These are phyloP conservation scores for Metarhizium robertsii DNA, from an alignment of 2,329 filamentous ascomycete genomes.

Conservation along the genomic window DNA sequence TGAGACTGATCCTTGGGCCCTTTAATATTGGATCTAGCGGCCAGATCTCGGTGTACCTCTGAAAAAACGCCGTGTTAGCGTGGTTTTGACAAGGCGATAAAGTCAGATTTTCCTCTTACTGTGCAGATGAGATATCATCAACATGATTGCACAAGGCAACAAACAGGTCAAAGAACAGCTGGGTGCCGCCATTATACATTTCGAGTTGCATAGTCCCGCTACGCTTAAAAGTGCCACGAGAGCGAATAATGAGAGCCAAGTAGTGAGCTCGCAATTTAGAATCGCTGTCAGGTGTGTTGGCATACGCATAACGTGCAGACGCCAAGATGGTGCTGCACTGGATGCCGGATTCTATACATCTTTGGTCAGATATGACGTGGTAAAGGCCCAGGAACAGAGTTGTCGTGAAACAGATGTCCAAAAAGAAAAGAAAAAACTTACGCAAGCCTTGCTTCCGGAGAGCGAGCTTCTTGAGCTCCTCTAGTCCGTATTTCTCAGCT, in stretches of 20 bases:
- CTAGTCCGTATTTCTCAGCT: conserved; percentile 73
- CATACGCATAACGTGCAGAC: conserved; percentile 83
- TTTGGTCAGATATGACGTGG: conserved; percentile 2
- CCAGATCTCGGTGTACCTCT: conserved; percentile 39
- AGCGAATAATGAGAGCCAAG: conserved; percentile 83
- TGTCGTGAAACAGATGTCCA: neutral
- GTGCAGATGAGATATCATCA: conserved; percentile 52
- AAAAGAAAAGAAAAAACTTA: conserved; percentile 26
- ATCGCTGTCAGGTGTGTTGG: conserved; percentile 79
- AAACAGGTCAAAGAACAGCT: conserved; percentile 88
- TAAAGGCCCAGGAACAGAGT: neutral
- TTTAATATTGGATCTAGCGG: conserved; percentile 23
- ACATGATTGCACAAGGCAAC: conserved; percentile 90
- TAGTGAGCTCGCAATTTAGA: conserved; percentile 89
- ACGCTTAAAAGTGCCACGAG: conserved; percentile 79
- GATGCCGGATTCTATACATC: conserved; percentile 56
- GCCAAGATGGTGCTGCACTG: conserved; percentile 77
- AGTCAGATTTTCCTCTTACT: conserved; percentile 31
- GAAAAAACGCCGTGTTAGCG: conserved; percentile 1
- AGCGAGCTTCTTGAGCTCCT: conserved; percentile 75
- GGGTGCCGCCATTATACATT: conserved; percentile 76
- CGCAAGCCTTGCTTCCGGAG: conserved; percentile 83
- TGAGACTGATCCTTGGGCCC: neutral
- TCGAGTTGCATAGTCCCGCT: conserved; percentile 94
- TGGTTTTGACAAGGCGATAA: neutral